These are phyloP conservation scores for Pyrenophora seminiperda DNA, from an alignment of 2,329 filamentous ascomycete genomes.

Conservation along the genomic window DNA sequence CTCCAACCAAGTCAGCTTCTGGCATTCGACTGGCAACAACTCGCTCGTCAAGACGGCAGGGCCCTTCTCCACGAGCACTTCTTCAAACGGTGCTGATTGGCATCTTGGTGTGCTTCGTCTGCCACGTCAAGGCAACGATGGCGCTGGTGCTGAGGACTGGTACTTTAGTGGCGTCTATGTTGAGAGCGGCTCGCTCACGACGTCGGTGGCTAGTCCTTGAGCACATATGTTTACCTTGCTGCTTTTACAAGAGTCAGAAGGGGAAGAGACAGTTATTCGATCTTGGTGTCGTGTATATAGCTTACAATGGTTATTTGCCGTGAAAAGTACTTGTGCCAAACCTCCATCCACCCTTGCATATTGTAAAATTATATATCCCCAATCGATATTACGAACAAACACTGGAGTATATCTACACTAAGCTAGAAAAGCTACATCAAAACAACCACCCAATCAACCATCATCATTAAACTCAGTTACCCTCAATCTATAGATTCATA, in stretches of 20 bases:
- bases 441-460: too few species aligned
- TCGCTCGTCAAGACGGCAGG: slow-evolving; percentile 63
- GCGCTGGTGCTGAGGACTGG: slow-evolving; percentile 65
- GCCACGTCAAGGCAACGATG: slow-evolving; percentile 61
- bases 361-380: too few species aligned
- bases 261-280: not conserved
- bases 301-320: not conserved
- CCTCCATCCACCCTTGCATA: too few species aligned
- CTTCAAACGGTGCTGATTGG: slow-evolving; percentile 72
- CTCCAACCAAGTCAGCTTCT: slow-evolving; percentile 67
- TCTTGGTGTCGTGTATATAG: not conserved
- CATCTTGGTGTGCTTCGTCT: slow-evolving; percentile 73
- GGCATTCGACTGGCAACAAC: slow-evolving; percentile 68
- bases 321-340: too few species aligned
- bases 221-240: not conserved
- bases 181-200: slow-evolving; percentile 59
- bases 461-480: too few species aligned
- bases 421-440: too few species aligned
- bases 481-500: too few species aligned
- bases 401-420: too few species aligned
- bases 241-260: not conserved
- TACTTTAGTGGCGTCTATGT: slow-evolving; percentile 75
- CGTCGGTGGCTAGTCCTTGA: slow-evolving; percentile 37
- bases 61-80: slow-evolving; percentile 64
- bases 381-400: too few species aligned